Conservation (phyloP, 331 rosid genomes). For the Malus hybrid region DNA sequence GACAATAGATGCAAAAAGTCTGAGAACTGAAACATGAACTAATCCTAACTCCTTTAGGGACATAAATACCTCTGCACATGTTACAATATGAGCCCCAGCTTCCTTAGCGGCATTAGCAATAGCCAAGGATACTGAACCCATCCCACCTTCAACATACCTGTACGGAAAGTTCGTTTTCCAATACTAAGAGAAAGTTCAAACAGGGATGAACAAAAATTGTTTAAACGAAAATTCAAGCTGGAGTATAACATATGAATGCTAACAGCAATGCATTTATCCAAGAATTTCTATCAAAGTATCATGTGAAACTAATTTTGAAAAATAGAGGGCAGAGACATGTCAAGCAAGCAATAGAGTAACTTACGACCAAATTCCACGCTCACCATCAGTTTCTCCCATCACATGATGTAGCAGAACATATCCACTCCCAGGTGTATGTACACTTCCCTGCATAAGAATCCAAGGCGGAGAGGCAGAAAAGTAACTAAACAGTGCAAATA, state of each 20-base stretch:
- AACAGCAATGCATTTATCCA: background rate
- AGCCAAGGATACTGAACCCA: constrained; percentile 45
- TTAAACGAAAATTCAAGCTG: background rate
- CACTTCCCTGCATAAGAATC: constrained; percentile 23
- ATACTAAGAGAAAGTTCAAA: background rate
- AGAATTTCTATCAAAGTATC: constrained; percentile 1
- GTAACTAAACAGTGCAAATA: background rate
- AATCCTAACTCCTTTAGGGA: background rate
- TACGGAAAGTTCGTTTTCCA: background rate
- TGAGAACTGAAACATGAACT: background rate
- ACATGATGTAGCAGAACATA: constrained; percentile 49
- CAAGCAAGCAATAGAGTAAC: constrained; percentile 27
- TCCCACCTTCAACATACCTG: constrained; percentile 51
- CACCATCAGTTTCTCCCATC: constrained; percentile 54
- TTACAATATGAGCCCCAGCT: constrained; percentile 32
- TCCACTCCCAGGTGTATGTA: constrained; percentile 46
- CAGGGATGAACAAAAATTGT: background rate
- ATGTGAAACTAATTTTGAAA: constrained; percentile 1
- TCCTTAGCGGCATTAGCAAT: constrained; percentile 40
- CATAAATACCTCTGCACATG: constrained; percentile 32
- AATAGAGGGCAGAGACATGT: background rate
- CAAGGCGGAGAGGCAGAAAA: background rate
- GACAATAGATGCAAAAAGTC: background rate
- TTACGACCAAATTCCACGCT: constrained; percentile 48
- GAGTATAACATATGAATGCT: background rate